Evolutionary conservation across 208 protist species (phyloP).

Genomic region (Leishmania tarentolae): DNA sequence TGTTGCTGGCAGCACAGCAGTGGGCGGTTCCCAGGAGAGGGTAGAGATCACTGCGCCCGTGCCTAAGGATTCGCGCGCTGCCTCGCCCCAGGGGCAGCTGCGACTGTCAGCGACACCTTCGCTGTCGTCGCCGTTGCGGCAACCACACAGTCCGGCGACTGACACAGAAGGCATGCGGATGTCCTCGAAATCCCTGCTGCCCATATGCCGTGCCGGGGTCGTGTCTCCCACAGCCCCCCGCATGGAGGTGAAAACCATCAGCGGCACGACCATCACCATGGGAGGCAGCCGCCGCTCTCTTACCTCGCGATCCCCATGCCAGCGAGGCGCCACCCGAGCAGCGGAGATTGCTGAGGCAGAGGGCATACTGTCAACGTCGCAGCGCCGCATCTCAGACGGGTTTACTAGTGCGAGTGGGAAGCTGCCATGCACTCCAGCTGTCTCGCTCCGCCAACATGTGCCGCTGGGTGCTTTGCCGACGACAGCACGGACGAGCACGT

Average conservation of each 20-base stretch:
- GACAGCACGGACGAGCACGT: neutral
- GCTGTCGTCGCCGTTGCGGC: neutral
- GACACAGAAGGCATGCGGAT: neutral
- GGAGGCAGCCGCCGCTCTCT: neutral
- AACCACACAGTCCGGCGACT: neutral
- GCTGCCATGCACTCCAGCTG: neutral
- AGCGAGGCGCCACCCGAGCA: neutral
- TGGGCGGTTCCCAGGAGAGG: neutral
- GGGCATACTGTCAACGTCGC: neutral
- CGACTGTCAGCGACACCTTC: no score
- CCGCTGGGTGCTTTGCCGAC: neutral
- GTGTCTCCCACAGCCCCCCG: constrained; percentile 3
- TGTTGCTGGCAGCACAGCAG: neutral
- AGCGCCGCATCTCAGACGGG: constrained; percentile 10
- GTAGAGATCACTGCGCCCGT: neutral
- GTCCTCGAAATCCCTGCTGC: neutral
- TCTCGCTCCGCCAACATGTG: constrained; percentile 1
- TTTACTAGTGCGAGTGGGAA: neutral
- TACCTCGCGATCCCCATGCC: neutral
- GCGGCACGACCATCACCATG: neutral
- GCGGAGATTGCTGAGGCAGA: neutral
- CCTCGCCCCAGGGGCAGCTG: neutral
- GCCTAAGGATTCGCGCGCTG: neutral
- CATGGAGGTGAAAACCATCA: constrained; percentile 9
- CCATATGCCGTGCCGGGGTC: constrained; percentile 14